phyloP scores from a whole-genome alignment of 2,329 filamentous ascomycete species.

The Didymella lethalis region DNA sequence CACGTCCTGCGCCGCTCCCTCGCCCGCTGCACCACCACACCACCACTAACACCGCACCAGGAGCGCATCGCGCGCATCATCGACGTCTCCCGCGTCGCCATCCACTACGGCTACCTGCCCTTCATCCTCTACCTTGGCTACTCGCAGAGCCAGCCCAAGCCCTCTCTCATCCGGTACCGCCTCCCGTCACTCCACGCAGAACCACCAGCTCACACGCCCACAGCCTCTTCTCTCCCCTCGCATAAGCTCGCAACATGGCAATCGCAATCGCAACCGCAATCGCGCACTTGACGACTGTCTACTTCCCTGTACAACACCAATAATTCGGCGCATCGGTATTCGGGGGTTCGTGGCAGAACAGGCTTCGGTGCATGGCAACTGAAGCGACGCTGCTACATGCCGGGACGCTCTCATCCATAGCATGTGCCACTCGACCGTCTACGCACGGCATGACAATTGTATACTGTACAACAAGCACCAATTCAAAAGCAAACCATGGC shows the following conservation, averaged over 20 bases:
- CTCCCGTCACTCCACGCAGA: not conserved
- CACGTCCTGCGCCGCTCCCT: constrained; percentile 49
- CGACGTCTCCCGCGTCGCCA: constrained; percentile 88
- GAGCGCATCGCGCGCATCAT: constrained; percentile 98
- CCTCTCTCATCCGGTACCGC: constrained; percentile 74
- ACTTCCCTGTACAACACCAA: constrained; percentile 44
- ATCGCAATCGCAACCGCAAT: constrained; percentile 1
- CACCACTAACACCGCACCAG: constrained; percentile 58
- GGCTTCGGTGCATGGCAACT: constrained; percentile 16
- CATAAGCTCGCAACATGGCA: constrained; percentile 32
- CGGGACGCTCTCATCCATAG: constrained; percentile 14
- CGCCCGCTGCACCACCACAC: not conserved
- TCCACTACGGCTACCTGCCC: constrained; percentile 98
- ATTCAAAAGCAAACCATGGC: not conserved
- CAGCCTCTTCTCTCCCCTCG: constrained; percentile 52
- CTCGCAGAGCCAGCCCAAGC: constrained; percentile 90
- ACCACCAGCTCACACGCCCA: constrained; percentile 26
- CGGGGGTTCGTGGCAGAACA: constrained; percentile 23
- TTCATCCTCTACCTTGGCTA: constrained; percentile 97
- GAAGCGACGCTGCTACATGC: constrained; percentile 2
- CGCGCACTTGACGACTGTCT: constrained; percentile 26
- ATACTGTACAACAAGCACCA: constrained; percentile 26
- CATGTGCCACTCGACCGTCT: constrained; percentile 25
- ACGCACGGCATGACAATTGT: constrained; percentile 25
- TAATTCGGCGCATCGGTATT: constrained; percentile 39